Evolutionary conservation across 768 basidiomycete species (phyloP).

Genomic region (Tulasnella sp.): DNA sequence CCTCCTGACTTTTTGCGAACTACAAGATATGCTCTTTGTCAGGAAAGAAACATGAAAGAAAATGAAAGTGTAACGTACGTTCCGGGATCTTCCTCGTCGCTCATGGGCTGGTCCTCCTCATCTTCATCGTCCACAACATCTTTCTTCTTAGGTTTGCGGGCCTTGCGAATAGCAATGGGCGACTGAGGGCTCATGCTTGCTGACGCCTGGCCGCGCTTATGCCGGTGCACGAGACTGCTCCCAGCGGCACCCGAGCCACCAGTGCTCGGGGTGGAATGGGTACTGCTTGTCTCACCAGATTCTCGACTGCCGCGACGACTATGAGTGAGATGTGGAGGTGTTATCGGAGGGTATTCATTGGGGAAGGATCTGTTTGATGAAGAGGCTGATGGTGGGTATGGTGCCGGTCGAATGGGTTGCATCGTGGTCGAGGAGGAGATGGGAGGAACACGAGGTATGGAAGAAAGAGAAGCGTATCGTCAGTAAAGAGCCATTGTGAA

Average conservation of each 20-base stretch:
- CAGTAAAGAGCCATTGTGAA: not conserved
- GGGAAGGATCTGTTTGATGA: not conserved
- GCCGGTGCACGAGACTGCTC: constrained; percentile 6
- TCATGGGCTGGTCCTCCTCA: constrained; percentile 4
- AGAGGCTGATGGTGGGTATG: not conserved
- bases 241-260: constrained; percentile 4
- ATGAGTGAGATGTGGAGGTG: constrained; percentile 12
- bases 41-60: not conserved
- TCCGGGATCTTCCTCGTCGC: not conserved
- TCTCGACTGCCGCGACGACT: constrained; percentile 11
- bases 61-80: not conserved
- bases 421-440: not conserved
- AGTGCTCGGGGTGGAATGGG: constrained; percentile 5
- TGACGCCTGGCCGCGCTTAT: not conserved
- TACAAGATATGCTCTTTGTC: not conserved
- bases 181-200: constrained; percentile 9
- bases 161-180: constrained; percentile 1
- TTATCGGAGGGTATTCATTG: constrained; percentile 10
- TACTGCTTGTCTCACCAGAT: constrained; percentile 11
- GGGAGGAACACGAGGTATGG: not conserved
- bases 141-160: constrained; percentile 4
- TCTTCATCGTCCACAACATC: constrained; percentile 7
- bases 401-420: not conserved
- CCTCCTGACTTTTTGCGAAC: constrained; percentile 1
- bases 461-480: not conserved